Evolutionary conservation across 1,139 yeast species (phyloP).

Genomic region (Meyerozyma elateridarum): DNA sequence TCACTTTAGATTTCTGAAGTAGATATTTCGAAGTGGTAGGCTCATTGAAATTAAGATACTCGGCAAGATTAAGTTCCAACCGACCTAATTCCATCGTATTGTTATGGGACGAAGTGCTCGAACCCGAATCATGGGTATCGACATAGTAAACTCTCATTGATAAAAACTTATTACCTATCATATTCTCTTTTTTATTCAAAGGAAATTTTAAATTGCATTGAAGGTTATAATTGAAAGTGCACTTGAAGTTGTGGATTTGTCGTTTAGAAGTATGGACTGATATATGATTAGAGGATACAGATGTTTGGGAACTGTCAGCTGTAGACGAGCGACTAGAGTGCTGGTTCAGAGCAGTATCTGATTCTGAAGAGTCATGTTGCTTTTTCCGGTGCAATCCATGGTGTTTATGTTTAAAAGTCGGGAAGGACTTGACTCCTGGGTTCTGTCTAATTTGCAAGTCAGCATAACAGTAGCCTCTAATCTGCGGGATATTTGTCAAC

Average conservation of each 20-base stretch:
- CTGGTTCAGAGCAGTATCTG: constrained; percentile 5
- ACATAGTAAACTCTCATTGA: constrained; percentile 31
- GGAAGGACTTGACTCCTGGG: constrained; percentile 10
- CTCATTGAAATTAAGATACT: constrained; percentile 56
- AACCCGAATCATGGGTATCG: constrained; percentile 20
- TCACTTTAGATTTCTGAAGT: constrained; percentile 73
- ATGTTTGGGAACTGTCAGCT: constrained; percentile 5
- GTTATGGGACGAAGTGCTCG: constrained; percentile 12
- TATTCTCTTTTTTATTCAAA: constrained; percentile 29
- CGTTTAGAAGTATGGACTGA: constrained; percentile 30
- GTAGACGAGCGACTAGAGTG: constrained; percentile 6
- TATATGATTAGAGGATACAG: constrained; percentile 23
- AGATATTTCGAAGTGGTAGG: constrained; percentile 58
- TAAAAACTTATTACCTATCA: constrained; percentile 37
- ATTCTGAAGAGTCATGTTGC: too few relatives aligned
- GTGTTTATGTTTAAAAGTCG: constrained; percentile 6
- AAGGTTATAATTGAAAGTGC: constrained; percentile 35
- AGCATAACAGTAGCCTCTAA: constrained; percentile 63
- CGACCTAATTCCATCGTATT: constrained; percentile 55
- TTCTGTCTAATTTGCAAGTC: constrained; percentile 39
- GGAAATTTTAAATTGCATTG: constrained; percentile 40
- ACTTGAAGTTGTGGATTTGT: constrained; percentile 40
- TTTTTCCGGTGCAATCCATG: too few relatives aligned
- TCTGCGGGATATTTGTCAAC: constrained; percentile 76
- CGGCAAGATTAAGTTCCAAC: constrained; percentile 65